Base-by-base conservation (phyloP, 2,329 filamentous ascomycete species). In the Aaosphaeria arxii region DNA sequence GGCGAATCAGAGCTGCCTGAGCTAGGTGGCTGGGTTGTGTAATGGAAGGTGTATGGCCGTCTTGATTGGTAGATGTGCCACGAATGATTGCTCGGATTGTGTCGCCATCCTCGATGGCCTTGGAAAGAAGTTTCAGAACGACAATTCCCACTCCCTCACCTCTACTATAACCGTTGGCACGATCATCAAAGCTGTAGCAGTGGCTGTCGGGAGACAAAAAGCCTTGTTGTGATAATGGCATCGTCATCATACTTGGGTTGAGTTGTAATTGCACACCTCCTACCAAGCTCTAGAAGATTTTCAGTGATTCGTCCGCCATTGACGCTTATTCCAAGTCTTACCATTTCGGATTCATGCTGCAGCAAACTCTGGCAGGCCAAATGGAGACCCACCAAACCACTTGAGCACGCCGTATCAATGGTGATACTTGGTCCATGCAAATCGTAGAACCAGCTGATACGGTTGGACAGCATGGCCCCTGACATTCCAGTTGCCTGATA, bases 91-190 rank as follows among this genome's bases (percentile, higher is more conserved):
- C 59, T 5, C 50, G 48, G 35, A 64, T 59, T 11, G 52, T 46
- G 33, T 64, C 55, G 6, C 49, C 42, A 33, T 57, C 56, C 0
- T 48, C 58, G 7, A 82, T 44, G 0, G 81, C 81, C 2, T 69
- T 59, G 4, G 57, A 61, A 1, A 82, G 54, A 2, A 61, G 69
- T 59, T 83, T 83, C 1, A 84, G 52, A 1, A 82, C 62, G 0
- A 83, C 51, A 1, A 67, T 63, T 1, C 72, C 72, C 13, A 80
- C 63, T 0, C 78, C 78, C 47, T 83, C 46, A 79, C 74, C 77
- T 3, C 77, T 70, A 35, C 66, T 75, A 59, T 68, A 77, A 17
- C 76, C 78, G 50, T 78, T 63, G 0, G 75, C 78, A 9, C 58
- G 36, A 11, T 60, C 63, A 5, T 54, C 52, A 52, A 56, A 68